Percentiles rank a stretch among this genome's conserved stretches.
Conservation (phyloP, 441 rosid species). For the Populus trichocarpa region DNA sequence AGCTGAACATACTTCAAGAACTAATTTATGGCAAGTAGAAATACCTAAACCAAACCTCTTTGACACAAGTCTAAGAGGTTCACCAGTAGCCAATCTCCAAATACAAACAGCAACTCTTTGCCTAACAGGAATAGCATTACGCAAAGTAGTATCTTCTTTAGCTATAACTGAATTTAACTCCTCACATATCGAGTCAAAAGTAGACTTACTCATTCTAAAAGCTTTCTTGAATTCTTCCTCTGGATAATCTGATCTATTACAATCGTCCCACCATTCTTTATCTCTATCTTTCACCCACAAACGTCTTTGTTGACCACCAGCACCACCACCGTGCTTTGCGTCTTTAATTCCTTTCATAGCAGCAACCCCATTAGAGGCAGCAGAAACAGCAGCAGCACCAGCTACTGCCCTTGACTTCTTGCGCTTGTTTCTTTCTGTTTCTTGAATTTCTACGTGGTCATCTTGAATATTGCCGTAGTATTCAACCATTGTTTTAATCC, state of each 20-base stretch:
- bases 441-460: slow-evolving; percentile 45
- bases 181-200: slow-evolving; percentile 64
- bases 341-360: slow-evolving; percentile 13
- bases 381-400: slow-evolving; percentile 40
- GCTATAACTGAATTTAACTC: slow-evolving; percentile 58
- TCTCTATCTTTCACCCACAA: slow-evolving; percentile 84
- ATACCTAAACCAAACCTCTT: slow-evolving; percentile 82
- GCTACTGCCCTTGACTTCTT: slow-evolving; percentile 52
- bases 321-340: slow-evolving; percentile 18
- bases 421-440: slow-evolving; percentile 34
- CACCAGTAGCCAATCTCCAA: slow-evolving; percentile 87
- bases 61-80: slow-evolving; percentile 78
- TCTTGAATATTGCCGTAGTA: slow-evolving; percentile 48
- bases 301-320: slow-evolving; percentile 54
- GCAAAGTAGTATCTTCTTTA: slow-evolving; percentile 74
- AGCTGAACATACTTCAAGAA: slow-evolving; percentile 80
- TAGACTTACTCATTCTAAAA: slow-evolving; percentile 71
- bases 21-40: slow-evolving; percentile 86
- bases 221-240: slow-evolving; percentile 63
- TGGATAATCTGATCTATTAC: slow-evolving; percentile 53
- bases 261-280: slow-evolving; percentile 80
- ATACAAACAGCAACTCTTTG: slow-evolving; percentile 90
- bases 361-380: slow-evolving; percentile 25
- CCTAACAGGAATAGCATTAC: slow-evolving; percentile 81
- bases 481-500: slow-evolving; percentile 51